Conservation (phyloP, 1,139 yeast genomes). For the Hansenula sp. region DNA sequence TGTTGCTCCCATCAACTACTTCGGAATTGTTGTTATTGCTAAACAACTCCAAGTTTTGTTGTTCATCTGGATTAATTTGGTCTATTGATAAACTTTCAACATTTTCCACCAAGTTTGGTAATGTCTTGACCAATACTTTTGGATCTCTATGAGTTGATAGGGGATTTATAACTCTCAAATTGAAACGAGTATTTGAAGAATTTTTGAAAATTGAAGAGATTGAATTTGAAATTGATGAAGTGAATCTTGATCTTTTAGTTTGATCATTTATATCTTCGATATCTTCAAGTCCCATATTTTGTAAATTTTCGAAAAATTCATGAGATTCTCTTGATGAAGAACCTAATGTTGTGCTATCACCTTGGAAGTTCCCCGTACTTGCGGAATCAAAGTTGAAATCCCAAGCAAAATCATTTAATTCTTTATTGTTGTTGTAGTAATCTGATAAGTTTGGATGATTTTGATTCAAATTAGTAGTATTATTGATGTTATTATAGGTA, state of each 20-base stretch:
- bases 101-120: constrained; percentile 16
- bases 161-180: constrained; percentile 21
- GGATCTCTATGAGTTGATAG: constrained; percentile 22
- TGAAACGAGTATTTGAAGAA: constrained; percentile 16
- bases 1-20: background rate
- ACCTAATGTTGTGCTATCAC: constrained; percentile 21
- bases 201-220: constrained; percentile 19
- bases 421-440: constrained; percentile 7
- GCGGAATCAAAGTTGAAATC: constrained; percentile 6
- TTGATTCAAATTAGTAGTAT: background rate
- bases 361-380: constrained; percentile 11
- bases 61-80: background rate
- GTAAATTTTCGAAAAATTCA: constrained; percentile 13
- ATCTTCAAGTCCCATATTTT: constrained; percentile 2
- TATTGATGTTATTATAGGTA: background rate
- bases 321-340: constrained; percentile 6
- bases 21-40: background rate
- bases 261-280: constrained; percentile 9
- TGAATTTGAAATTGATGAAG: constrained; percentile 19
- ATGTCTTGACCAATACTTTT: constrained; percentile 6
- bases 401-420: constrained; percentile 13
- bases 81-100: constrained; percentile 12
- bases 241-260: constrained; percentile 14
- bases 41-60: background rate
- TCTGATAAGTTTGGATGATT: background rate